phyloP scores from a whole-genome alignment of 495 filamentous ascomycete genomes.

The Pseudomonodictys pantanalensis region DNA sequence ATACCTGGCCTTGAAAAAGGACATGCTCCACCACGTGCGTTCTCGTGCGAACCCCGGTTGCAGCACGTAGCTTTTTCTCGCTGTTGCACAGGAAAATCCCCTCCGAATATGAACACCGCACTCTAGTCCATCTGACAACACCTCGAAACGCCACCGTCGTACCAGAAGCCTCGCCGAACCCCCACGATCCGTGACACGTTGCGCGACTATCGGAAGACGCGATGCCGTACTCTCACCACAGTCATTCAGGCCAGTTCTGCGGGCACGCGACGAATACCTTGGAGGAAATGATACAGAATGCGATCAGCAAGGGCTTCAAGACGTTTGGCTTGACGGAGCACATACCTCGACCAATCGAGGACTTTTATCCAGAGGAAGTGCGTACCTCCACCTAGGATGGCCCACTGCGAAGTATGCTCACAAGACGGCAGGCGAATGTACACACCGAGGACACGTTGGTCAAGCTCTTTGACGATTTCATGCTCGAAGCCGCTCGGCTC shows the following conservation, averaged over 20 bases:
- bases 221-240: conserved; percentile 99
- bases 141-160: too few species aligned
- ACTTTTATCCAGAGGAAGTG: conserved; percentile 94
- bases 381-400: conserved; percentile 11
- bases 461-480: conserved; percentile 66
- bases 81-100: too few species aligned
- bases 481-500: conserved; percentile 67
- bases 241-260: conserved; percentile 97
- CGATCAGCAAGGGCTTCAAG: conserved; percentile 73
- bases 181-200: too few species aligned
- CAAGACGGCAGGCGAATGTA: neutral
- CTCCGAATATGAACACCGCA: too few species aligned
- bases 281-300: conserved; percentile 76
- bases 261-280: conserved; percentile 80
- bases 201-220: too few species aligned
- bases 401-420: neutral
- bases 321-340: conserved; percentile 93
- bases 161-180: too few species aligned
- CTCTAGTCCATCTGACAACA: too few species aligned
- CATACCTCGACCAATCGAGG: conserved; percentile 75
- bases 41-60: too few species aligned
- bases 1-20: too few species aligned
- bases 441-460: conserved; percentile 40
- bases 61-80: too few species aligned
- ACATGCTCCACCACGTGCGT: too few species aligned